Percentiles rank a stretch among this genome's conserved stretches.
Evolutionary conservation across 805 yeast species (phyloP).

Genomic region (Sugiyamaella floridensis): DNA sequence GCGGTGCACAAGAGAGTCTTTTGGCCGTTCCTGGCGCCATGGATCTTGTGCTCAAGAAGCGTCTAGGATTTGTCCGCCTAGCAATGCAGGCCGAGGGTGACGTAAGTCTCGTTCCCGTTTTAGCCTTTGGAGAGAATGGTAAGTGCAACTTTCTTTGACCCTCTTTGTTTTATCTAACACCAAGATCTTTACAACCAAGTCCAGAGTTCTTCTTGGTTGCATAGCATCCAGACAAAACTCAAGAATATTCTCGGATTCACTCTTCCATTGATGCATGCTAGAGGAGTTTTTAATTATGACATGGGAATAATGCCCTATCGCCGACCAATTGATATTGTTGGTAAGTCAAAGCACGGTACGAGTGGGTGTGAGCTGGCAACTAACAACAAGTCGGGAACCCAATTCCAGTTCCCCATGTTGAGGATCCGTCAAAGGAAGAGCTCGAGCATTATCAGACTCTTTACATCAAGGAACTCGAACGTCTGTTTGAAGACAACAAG

Average conservation of each 20-base stretch:
- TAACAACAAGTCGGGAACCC: constrained; percentile 32
- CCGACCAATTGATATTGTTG: constrained; percentile 68
- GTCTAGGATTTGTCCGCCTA: constrained; percentile 83
- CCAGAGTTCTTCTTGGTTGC: constrained; percentile 41
- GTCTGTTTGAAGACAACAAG: constrained; percentile 15
- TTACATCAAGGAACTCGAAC: constrained; percentile 39
- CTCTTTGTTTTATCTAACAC: too few species aligned
- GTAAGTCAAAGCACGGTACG: neutral
- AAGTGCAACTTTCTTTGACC: too few species aligned
- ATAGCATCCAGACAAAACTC: constrained; percentile 61
- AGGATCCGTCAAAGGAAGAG: constrained; percentile 41
- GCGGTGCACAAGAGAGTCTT: constrained; percentile 91
- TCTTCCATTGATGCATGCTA: constrained; percentile 81
- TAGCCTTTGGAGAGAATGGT: constrained; percentile 82
- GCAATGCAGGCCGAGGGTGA: constrained; percentile 71
- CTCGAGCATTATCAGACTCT: constrained; percentile 65
- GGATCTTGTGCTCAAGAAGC: constrained; percentile 62
- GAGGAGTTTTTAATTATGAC: constrained; percentile 89
- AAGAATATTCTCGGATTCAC: constrained; percentile 75
- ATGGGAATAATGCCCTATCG: constrained; percentile 87
- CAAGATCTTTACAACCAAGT: constrained; percentile 42
- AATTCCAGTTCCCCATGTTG: constrained; percentile 34
- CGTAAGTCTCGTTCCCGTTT: constrained; percentile 74
- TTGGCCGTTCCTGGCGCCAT: constrained; percentile 52
- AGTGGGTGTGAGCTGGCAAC: too few species aligned